Base-by-base conservation (phyloP, 179 eudicot species). In the Drosera spatulata region DNA sequence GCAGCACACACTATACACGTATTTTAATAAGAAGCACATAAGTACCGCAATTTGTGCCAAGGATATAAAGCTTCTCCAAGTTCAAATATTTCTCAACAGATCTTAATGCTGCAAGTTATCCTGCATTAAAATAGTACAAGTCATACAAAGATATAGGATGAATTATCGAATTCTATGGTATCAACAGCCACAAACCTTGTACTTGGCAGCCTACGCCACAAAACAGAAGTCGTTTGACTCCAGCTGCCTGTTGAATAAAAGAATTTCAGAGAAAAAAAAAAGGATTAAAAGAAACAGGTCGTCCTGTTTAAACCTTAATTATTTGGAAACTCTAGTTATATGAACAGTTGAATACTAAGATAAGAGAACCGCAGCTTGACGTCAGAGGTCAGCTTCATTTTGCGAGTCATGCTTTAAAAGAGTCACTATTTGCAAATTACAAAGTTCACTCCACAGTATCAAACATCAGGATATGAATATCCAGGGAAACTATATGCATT, bases 141-240 rank as follows among this genome's bases (percentile, higher is more conserved):
- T 83, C 83, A 88, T 68, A 60, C 69, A 53, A 73, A 75, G 55
- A 73, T 66, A 67, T 62, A 55, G 12, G 68, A 48, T 43, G 15
- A 41, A 72, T 66, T 58, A 40, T 7, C 50, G 45, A 62, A 60
- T 11, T 53, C 11, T 12, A 15, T 6, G 44, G 54, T 57, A 61
- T 47, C 57, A 11, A 57, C 15, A 47, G 56, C 42, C 61, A n/a
- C 61, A 64, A 72, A 85, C 98, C 98, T 84, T 91, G 98, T 60
- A 91, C 98, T 79, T 91, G 98, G 80, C 98, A 91, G 58, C 98
- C 98, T 63, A 91, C 98, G 62, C 98, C 98, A 59, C 98, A 91
- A 59, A 91, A 91, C 48, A 91, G 95, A 46, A 91, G 94, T 71
- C 98, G 95, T 55, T 88, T 91, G 40, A 91, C 98, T 53, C 91